Conservation (phyloP, 2,329 filamentous ascomycete species). For the Phoma sp. region DNA sequence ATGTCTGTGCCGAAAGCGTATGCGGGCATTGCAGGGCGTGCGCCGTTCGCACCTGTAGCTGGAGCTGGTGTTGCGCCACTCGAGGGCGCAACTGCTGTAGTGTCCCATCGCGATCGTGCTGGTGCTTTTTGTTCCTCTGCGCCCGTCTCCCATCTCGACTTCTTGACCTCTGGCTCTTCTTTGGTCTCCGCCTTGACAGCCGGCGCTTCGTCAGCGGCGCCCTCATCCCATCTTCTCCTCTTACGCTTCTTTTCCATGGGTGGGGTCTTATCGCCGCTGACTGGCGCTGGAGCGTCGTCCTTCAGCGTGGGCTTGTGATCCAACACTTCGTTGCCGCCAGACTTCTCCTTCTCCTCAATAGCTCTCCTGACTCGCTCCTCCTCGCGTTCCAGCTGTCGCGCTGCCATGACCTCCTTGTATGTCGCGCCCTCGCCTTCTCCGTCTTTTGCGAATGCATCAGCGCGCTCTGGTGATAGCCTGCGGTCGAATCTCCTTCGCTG, state of each 20-base stretch:
- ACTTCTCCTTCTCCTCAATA: constrained; percentile 77
- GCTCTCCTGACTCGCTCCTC: constrained; percentile 84
- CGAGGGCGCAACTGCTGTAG: constrained; percentile 36
- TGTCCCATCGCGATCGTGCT: constrained; percentile 47
- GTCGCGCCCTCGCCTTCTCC: constrained; percentile 76
- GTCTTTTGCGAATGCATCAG: constrained; percentile 83
- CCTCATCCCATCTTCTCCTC: constrained; percentile 95
- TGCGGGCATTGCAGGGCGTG: constrained; percentile 54
- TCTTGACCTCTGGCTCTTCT: constrained; percentile 46
- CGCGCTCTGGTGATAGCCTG: constrained; percentile 79
- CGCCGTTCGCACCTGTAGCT: constrained; percentile 27
- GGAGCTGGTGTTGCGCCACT: constrained; percentile 34
- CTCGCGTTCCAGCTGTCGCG: constrained; percentile 89
- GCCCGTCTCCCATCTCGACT: constrained; percentile 81
- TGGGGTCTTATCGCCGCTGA: constrained; percentile 74
- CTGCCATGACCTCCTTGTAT: constrained; percentile 90
- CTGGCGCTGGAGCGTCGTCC: constrained; percentile 69
- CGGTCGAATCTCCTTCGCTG: constrained; percentile 95
- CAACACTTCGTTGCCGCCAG: constrained; percentile 64
- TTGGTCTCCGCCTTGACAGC: constrained; percentile 29
- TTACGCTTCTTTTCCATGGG: constrained; percentile 67
- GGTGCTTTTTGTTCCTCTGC: constrained; percentile 35
- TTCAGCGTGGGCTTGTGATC: constrained; percentile 79
- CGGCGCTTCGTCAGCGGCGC: constrained; percentile 55
- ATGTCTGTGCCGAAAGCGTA: constrained; percentile 81